Percentiles rank a stretch among this genome's conserved stretches.
These are phyloP conservation scores for Thielaviopsis populi DNA, from an alignment of 2,329 filamentous ascomycete genomes.

Conservation along the genomic window DNA sequence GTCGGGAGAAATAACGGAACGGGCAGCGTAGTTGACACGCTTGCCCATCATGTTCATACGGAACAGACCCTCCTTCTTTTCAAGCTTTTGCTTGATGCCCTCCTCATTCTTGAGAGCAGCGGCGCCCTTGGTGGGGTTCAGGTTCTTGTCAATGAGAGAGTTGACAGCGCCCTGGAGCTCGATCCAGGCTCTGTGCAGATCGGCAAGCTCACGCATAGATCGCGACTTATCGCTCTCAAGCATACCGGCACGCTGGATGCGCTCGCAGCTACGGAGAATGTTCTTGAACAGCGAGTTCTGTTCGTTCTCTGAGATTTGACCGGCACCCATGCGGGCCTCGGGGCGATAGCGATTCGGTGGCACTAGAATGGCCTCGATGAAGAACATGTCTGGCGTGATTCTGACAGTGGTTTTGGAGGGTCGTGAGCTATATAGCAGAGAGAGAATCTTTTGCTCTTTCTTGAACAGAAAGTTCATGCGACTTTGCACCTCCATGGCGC, in stretches of 20 bases:
- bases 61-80: slow-evolving; percentile 98
- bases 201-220: slow-evolving; percentile 43
- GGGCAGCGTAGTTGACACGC: slow-evolving; percentile 93
- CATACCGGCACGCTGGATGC: slow-evolving; percentile 20
- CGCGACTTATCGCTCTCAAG: background rate
- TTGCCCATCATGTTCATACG: slow-evolving; percentile 99
- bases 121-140: slow-evolving; percentile 65
- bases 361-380: slow-evolving; percentile 71
- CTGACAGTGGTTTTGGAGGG: slow-evolving; percentile 41
- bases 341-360: slow-evolving; percentile 87
- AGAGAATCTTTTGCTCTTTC: slow-evolving; percentile 70
- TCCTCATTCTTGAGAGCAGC: slow-evolving; percentile 70
- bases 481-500: slow-evolving; percentile 67
- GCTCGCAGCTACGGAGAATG: slow-evolving; percentile 61
- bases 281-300: slow-evolving; percentile 80
- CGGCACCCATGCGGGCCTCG: slow-evolving; percentile 65
- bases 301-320: slow-evolving; percentile 71
- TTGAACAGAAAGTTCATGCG: slow-evolving; percentile 67
- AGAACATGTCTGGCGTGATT: slow-evolving; percentile 82
- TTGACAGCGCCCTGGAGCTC: slow-evolving; percentile 82
- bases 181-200: slow-evolving; percentile 69
- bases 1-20: slow-evolving; percentile 95
- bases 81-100: slow-evolving; percentile 92
- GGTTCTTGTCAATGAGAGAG: slow-evolving; percentile 76
- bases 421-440: slow-evolving; percentile 70